Evolutionary conservation across 306 rosid genomes (phyloP).

Genomic region (Ormosia emarginata): DNA sequence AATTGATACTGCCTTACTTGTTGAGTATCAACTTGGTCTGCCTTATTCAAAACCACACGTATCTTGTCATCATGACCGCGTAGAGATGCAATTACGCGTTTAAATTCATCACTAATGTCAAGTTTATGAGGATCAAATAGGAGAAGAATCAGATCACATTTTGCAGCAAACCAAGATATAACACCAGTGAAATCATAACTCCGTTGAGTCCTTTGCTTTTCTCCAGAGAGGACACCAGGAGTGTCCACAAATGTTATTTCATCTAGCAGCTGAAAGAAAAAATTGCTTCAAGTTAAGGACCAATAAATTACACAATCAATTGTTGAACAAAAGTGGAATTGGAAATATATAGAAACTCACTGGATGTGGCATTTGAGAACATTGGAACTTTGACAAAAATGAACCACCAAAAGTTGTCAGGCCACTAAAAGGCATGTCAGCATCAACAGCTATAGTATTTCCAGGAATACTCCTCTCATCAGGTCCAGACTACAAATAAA

Average conservation of each 20-base stretch:
- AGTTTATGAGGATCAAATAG: slow-evolving; percentile 92
- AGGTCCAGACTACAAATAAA: slow-evolving; percentile 69
- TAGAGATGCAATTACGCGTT: slow-evolving; percentile 72
- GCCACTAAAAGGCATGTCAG: slow-evolving; percentile 91
- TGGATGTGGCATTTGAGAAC: slow-evolving; percentile 96
- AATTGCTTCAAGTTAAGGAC: not conserved
- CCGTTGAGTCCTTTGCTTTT: slow-evolving; percentile 93
- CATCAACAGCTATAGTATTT: slow-evolving; percentile 87
- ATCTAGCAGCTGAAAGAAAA: slow-evolving; percentile 64
- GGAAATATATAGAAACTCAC: slow-evolving; percentile 46
- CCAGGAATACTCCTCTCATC: slow-evolving; percentile 99
- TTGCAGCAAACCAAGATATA: slow-evolving; percentile 96
- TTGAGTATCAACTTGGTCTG: slow-evolving; percentile 98
- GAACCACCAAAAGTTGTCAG: slow-evolving; percentile 78
- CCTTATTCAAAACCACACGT: slow-evolving; percentile 92
- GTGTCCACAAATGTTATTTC: slow-evolving; percentile 90
- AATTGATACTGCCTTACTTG: slow-evolving; percentile 52
- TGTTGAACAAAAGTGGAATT: not conserved
- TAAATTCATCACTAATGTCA: slow-evolving; percentile 91
- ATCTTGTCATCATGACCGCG: slow-evolving; percentile 93
- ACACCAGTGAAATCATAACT: slow-evolving; percentile 97
- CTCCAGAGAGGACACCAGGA: slow-evolving; percentile 97
- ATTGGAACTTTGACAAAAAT: slow-evolving; percentile 85
- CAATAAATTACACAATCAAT: not conserved
- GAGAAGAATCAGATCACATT: slow-evolving; percentile 92